Evolutionary conservation across 1,284 basidiomycete genomes (phyloP), one percentile per base, ranked within the genome.

Genomic region (Mixia osmundae): DNA sequence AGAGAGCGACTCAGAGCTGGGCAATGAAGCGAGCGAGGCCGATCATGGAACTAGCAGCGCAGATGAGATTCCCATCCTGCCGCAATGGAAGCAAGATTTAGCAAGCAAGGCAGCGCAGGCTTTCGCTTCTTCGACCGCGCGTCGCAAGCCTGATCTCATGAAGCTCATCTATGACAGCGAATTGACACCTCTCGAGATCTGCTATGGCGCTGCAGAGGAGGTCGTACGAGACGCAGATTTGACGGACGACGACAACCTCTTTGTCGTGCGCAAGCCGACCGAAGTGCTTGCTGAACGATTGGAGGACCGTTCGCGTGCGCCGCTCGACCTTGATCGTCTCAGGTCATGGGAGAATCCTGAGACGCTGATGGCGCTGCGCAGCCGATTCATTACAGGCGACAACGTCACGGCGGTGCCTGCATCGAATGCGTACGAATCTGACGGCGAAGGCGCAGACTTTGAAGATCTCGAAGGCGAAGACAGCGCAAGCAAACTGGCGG

Each of bases 341-440:
- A 64, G 62, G 40, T 66, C 68, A 46, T 97, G 87, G 87, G 69
- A 73, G 35, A 69, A 78, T 44, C 79, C 89, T 45, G 70, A 68
- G 11, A 63, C 77, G 50, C 64, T 97, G 21, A 76, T 94, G 36
- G 76, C 79, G 1, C 72, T 99, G 48, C 70, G 80, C 9, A 61
- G 69, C 40, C 61, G 89, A 37, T 97, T 99, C 60, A 91, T 99
- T 55, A 94, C 87, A 0, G 83, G 80, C 12, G 49, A 37, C 15
- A 53, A 51, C 10, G 50, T 49, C n/a, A 25, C 15, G 28, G 21
- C 27, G 25, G 36, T 21, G 19, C 24, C 32, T 26, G 38, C 33
- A 54, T 35, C 19, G 47, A 42, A 12, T 57, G 52, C 49, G 14
- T 58, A 57, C 45, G 56, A 58, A 28, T 63, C 61, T 12, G 55